Evolutionary conservation across 2,329 filamentous ascomycete genomes (phyloP).

Genomic region (Penicillium paneum): DNA sequence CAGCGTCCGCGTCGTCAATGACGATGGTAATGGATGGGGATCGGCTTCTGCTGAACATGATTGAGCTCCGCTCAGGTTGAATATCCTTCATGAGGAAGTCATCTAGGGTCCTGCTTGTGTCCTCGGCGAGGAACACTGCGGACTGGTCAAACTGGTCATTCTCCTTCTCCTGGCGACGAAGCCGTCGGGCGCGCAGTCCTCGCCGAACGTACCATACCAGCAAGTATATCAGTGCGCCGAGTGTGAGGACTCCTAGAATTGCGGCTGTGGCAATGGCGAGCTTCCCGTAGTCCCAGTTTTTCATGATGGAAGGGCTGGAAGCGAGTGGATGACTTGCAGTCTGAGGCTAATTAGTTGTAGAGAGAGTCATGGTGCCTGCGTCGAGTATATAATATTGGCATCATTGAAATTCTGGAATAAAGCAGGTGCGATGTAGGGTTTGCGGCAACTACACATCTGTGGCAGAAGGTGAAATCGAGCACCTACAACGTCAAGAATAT

Average conservation of each 20-base stretch:
- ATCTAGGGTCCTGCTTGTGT: conserved; percentile 18
- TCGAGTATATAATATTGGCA: not conserved
- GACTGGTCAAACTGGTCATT: conserved; percentile 20
- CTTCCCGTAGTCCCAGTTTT: conserved; percentile 21
- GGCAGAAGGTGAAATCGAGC: not conserved
- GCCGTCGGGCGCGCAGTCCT: conserved; percentile 14
- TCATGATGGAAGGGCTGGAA: not conserved
- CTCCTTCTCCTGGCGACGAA: conserved; percentile 10
- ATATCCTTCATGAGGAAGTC: conserved; percentile 19
- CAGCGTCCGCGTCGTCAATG: conserved; percentile 8
- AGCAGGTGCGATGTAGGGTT: not conserved
- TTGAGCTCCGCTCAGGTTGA: conserved; percentile 22
- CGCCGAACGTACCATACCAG: conserved; percentile 21
- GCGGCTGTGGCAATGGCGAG: conserved; percentile 28
- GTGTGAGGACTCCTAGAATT: conserved; percentile 22
- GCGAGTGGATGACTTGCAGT: not conserved
- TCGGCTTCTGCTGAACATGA: conserved; percentile 30
- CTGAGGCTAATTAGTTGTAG: not conserved
- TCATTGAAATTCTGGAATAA: not conserved
- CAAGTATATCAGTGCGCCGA: conserved; percentile 23
- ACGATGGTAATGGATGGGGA: conserved; percentile 25
- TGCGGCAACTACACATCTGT: not conserved
- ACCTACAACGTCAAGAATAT: not conserved
- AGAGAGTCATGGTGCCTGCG: too few relatives aligned
- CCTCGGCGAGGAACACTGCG: conserved; percentile 17